Evolutionary conservation across 1,284 basidiomycete genomes (phyloP).

Genomic region (Salmacisia buchloeana): DNA sequence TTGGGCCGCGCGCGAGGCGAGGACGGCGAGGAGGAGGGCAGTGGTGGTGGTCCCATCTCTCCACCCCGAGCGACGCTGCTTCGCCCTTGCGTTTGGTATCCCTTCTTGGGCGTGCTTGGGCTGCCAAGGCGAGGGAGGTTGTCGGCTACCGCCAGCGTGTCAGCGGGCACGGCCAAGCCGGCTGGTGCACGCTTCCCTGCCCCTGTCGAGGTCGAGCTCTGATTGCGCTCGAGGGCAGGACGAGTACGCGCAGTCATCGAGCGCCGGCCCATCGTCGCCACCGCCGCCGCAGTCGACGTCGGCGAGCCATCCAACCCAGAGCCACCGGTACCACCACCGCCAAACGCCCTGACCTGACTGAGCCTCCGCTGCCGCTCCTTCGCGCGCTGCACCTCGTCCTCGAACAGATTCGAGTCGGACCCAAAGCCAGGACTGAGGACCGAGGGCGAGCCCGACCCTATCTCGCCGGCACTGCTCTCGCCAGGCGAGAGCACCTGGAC

Average conservation of each 20-base stretch:
- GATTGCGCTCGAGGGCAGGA: neutral
- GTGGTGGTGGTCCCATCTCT: neutral
- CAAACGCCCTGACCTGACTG: neutral
- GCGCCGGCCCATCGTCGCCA: neutral
- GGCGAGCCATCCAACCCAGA: no score
- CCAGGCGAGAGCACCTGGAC: slow-evolving; percentile 4
- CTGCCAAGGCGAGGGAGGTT: no score
- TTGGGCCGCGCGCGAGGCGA: neutral
- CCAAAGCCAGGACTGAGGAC: neutral
- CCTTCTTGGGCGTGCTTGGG: neutral
- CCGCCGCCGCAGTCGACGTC: neutral
- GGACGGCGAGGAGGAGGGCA: neutral
- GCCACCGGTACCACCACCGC: no score
- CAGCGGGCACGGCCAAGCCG: neutral
- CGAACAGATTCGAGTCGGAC: neutral
- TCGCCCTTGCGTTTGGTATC: no score
- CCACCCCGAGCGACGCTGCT: no score
- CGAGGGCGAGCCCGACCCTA: neutral
- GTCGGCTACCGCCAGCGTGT: neutral
- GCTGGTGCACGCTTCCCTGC: neutral
- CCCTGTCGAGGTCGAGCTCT: neutral
- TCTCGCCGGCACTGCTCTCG: slow-evolving; percentile 3
- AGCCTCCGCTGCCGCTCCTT: neutral
- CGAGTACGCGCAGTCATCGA: no score
- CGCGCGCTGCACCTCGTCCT: neutral